These are phyloP conservation scores for Kwoniella shandongensis DNA, from an alignment of 768 basidiomycete genomes.

Conservation along the genomic window DNA sequence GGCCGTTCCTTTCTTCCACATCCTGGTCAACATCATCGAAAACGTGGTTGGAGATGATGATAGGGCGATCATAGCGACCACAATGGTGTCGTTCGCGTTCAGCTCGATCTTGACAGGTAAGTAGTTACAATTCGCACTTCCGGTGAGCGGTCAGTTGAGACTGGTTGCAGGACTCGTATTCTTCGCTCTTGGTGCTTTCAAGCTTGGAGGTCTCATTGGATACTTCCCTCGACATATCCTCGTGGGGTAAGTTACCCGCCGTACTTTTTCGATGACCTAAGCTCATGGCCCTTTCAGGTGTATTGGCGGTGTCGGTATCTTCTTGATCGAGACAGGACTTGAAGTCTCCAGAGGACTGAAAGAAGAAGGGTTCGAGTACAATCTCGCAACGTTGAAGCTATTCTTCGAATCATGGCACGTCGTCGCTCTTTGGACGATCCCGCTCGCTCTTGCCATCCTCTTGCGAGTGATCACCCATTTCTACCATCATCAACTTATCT, in stretches of 20 bases:
- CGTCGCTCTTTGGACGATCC: constrained; percentile 74
- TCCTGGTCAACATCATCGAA: constrained; percentile 76
- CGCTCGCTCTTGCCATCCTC: constrained; percentile 71
- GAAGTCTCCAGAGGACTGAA: constrained; percentile 78
- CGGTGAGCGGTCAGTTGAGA: too few species aligned
- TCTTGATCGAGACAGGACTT: constrained; percentile 84
- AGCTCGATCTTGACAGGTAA: constrained; percentile 82
- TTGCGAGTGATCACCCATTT: constrained; percentile 76
- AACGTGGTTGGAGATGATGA: constrained; percentile 67
- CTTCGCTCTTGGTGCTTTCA: constrained; percentile 78
- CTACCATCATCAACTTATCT: constrained; percentile 83
- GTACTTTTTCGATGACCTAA: background rate
- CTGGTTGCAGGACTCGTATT: constrained; percentile 66
- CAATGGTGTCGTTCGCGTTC: constrained; percentile 80
- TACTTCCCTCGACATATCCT: constrained; percentile 97
- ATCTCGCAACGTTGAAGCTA: constrained; percentile 64
- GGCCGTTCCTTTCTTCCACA: constrained; percentile 96
- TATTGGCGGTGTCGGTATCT: constrained; percentile 94
- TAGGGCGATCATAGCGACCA: constrained; percentile 80
- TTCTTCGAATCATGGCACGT: constrained; percentile 68
- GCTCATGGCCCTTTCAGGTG: constrained; percentile 36
- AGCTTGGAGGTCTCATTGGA: constrained; percentile 79
- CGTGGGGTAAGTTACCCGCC: constrained; percentile 66
- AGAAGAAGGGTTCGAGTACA: constrained; percentile 71
- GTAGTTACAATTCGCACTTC: constrained; percentile 9